Evolutionary conservation across 2,329 filamentous ascomycete species (phyloP).

Genomic region (Exserohilum rostratum): DNA sequence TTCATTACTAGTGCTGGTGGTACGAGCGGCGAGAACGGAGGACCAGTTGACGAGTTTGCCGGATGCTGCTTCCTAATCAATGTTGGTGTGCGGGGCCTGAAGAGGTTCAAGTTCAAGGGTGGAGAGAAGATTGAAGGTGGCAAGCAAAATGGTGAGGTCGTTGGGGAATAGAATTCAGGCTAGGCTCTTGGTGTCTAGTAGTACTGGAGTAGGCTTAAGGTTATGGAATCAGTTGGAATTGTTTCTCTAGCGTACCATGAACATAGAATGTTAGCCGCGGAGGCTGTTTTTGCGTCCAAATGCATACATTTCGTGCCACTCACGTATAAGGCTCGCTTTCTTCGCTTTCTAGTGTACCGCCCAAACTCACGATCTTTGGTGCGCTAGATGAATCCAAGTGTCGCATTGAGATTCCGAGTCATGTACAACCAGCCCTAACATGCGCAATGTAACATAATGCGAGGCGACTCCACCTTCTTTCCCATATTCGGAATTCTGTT

Average conservation of each 20-base stretch:
- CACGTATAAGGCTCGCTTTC: not conserved
- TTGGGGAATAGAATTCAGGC: constrained; percentile 24
- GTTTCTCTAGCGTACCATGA: no score
- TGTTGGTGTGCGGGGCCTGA: constrained; percentile 70
- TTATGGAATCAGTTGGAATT: no score
- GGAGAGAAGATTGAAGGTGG: constrained; percentile 36
- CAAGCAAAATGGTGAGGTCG: constrained; percentile 37
- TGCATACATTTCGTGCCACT: not conserved
- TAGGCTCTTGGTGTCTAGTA: no score
- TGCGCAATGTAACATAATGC: not conserved
- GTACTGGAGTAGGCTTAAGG: no score
- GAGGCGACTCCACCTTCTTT: not conserved
- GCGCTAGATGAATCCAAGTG: not conserved
- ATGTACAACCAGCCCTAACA: not conserved
- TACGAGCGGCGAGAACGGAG: constrained; percentile 58
- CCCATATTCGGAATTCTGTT: not conserved
- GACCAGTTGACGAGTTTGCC: constrained; percentile 66
- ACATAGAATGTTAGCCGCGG: not conserved
- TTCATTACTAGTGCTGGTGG: constrained; percentile 75
- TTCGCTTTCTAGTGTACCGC: not conserved
- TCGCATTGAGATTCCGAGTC: not conserved
- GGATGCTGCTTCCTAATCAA: constrained; percentile 78
- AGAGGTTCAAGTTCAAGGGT: constrained; percentile 46
- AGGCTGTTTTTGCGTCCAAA: not conserved
- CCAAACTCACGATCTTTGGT: not conserved